Evolutionary conservation across 345 rosid genomes (phyloP), one percentile per base, ranked within the genome.

Genomic region (Psidium friedrichsthalianum): DNA sequence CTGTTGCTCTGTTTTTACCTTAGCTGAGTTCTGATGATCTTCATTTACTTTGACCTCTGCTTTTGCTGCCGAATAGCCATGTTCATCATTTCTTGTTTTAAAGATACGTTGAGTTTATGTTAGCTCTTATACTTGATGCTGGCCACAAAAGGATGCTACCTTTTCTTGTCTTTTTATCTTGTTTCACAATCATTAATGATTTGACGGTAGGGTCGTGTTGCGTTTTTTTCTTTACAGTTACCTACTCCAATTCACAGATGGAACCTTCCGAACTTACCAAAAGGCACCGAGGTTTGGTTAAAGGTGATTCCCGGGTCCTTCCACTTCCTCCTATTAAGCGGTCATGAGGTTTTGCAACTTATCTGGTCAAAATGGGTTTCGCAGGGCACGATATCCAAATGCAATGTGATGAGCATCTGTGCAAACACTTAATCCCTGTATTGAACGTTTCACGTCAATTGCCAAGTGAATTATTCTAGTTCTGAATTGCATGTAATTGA

Each of bases 221-320:
- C 15, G 24, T 74, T 56, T 32, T 18, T 80, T 3, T 20, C n/a
- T 56, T 47, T 32, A 20, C 93, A 95, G 93, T 89, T 91, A 74
- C 98, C 98, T 54, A 93, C 99, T 86, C 99, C 99, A 29, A 97
- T 95, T 88, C 98, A 95, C 86, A 89, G 87, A 40, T 97, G 98
- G 98, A 92, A 93, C 86, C 96, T 97, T 51, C 99, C 98, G 36
- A 90, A 92, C 84, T 90, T 97, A 89, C 99, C 98, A 14, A 85
- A 82, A 25, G 90, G 90, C 86, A 92, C 98, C 0, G 97, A 96
- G 84, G 93, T 95, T 56, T 95, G 94, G 94, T 88, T 96, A 87
- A 96, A 96, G 98, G 98, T 96, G 56, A 83, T 13, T 81, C 15
- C 11, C 10, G 14, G 25, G 27, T 84, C 36, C 11, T 56, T 36